phyloP scores from a whole-genome alignment of 2,329 filamentous ascomycete species.

The Stagonosporopsis cucurbitacearum region DNA sequence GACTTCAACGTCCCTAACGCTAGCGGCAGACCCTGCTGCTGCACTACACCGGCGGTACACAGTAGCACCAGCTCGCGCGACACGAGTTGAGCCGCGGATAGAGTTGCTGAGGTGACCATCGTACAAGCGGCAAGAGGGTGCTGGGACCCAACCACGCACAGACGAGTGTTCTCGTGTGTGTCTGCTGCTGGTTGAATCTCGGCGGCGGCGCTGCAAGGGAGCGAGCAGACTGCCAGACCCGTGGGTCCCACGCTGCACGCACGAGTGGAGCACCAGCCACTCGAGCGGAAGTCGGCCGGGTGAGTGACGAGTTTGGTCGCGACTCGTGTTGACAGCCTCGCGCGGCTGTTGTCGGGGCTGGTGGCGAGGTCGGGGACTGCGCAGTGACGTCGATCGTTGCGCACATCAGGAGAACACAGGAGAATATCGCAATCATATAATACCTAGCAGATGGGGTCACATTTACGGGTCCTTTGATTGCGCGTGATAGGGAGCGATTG shows the following conservation, averaged over 20 bases:
- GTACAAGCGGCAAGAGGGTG: slow-evolving; percentile 12
- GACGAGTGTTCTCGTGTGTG: slow-evolving; percentile 27
- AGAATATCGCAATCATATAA: slow-evolving; percentile 25
- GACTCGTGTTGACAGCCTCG: slow-evolving; percentile 13
- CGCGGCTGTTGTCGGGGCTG: slow-evolving; percentile 7
- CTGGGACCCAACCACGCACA: slow-evolving; percentile 8
- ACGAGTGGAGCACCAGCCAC: slow-evolving; percentile 16
- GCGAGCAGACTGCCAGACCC: background rate
- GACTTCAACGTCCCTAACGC: background rate
- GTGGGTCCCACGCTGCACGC: slow-evolving; percentile 3
- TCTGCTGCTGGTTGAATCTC: slow-evolving; percentile 12
- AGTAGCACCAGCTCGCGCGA: slow-evolving; percentile 18
- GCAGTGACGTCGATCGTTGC: slow-evolving; percentile 20
- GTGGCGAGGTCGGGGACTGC: slow-evolving; percentile 11
- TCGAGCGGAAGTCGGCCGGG: slow-evolving; percentile 8
- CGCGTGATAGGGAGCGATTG: slow-evolving; percentile 14
- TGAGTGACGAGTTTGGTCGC: slow-evolving; percentile 5
- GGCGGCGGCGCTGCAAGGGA: slow-evolving; percentile 5
- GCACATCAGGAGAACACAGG: slow-evolving; percentile 19
- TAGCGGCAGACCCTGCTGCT: slow-evolving; percentile 7
- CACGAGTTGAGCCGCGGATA: background rate
- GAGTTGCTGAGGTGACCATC: slow-evolving; percentile 18
- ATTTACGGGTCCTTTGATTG: slow-evolving; percentile 17
- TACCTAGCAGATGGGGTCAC: slow-evolving; percentile 14
- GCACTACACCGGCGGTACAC: too few relatives aligned